Conservation (phyloP, 176 grass and related monocot genomes). For the Lolium rigidum region DNA sequence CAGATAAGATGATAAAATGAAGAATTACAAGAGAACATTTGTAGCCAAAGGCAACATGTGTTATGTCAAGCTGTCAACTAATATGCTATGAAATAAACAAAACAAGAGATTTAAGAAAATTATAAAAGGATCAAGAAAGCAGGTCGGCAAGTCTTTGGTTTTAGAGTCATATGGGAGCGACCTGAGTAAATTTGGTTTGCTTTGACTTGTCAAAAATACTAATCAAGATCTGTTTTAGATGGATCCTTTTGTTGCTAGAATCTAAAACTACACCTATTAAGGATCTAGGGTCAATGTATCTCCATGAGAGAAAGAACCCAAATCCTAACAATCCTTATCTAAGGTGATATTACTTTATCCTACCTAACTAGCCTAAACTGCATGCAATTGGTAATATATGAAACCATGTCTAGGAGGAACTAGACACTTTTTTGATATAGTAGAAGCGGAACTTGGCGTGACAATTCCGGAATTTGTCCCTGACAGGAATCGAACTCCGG, state of each 20-base stretch:
- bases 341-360: neutral
- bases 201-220: constrained; percentile 3
- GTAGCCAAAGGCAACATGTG: constrained; percentile 31
- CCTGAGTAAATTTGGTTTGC: constrained; percentile 26
- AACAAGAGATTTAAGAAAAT: constrained; percentile 15
- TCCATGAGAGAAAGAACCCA: neutral
- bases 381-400: neutral
- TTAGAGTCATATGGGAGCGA: neutral
- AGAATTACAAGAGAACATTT: constrained; percentile 11
- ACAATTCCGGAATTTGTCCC: no score
- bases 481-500: no score
- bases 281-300: neutral
- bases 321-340: neutral
- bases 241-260: constrained; percentile 10
- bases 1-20: constrained; percentile 34
- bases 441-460: no score
- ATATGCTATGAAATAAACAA: constrained; percentile 35
- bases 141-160: constrained; percentile 9
- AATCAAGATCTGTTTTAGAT: constrained; percentile 1
- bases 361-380: constrained; percentile 8
- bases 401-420: no score
- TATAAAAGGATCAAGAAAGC: neutral
- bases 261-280: neutral
- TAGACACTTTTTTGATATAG: no score
- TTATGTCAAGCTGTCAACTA: neutral